Base-by-base conservation (phyloP, 345 rosid genomes). In the Brassica incana region DNA sequence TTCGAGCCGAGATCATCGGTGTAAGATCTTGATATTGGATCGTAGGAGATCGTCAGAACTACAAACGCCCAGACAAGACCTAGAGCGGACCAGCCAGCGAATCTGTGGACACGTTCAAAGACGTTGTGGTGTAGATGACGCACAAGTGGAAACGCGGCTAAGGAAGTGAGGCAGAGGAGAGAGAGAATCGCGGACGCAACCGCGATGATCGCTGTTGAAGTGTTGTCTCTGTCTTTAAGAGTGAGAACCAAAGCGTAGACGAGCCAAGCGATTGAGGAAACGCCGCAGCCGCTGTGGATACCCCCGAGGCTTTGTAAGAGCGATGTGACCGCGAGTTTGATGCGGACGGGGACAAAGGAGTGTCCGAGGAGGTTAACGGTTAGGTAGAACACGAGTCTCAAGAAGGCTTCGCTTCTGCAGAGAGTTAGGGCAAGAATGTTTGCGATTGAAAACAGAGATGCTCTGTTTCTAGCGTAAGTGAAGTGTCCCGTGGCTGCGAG, bases 91-190 rank as follows among this genome's bases (percentile, higher is more conserved):
- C 97, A 93, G 14, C 97, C 97, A 0, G 92, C 82, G 38, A 90
- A 93, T 59, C 98, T 68, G 33, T 93, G 98, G 71, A 77, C 62
- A 48, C 97, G 81, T 79, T 93, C 95, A 8, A 93, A 93, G 33
- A 89, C 82, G 62, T 89, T 93, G 77, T 93, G 97, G 73, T 91
- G 97, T 65, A 93, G 83, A 76, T 93, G 98, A 38, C 94, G 95
- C 64, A 91, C 85, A 9, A 91, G 89, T 2, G 95, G 98, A 50
- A 91, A 93, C 1, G 97, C 92, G 0, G 95, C 90, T 12, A 85
- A 6, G 8, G 81, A 87, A 32, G 98, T 85, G 33, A 93, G 38
- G 74, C 61, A 85, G 65, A 90, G 90, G 76, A 91, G 92, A 0
- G 81, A 77, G 54, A 93, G 90, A 64, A 89, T 88, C 2, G 87